Percentiles rank a stretch among this genome's conserved stretches.
These are phyloP conservation scores for Melaleuca alternifolia DNA, from an alignment of 345 rosid species.

Conservation along the genomic window DNA sequence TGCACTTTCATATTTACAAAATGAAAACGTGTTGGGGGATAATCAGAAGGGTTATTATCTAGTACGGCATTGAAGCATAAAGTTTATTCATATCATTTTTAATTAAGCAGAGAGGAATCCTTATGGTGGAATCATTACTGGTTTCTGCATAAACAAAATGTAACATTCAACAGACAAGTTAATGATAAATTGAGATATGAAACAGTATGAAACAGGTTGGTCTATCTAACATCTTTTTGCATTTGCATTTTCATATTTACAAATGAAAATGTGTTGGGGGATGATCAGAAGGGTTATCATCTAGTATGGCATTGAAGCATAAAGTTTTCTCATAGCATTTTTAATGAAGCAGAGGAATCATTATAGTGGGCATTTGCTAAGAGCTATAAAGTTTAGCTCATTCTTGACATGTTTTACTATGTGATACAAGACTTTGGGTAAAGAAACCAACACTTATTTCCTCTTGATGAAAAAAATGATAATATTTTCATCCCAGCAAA, in stretches of 20 bases:
- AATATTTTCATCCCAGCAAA: background rate
- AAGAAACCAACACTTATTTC: background rate
- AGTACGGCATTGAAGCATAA: background rate
- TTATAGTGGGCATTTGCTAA: background rate
- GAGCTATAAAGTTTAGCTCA: background rate
- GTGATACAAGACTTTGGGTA: background rate
- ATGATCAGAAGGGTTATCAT: background rate
- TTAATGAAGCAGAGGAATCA: background rate
- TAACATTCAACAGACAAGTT: background rate
- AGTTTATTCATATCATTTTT: background rate
- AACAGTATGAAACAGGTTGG: background rate
- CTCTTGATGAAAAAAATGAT: background rate
- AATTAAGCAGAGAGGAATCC: background rate
- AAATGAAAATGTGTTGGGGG: background rate
- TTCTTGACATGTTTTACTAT: background rate
- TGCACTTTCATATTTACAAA: background rate
- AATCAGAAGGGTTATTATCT: background rate
- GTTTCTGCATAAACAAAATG: constrained; percentile 23
- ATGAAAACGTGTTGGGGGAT: background rate
- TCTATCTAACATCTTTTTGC: background rate
- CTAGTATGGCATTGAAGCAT: background rate
- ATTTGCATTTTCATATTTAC: background rate
- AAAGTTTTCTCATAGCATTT: background rate
- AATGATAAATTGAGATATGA: background rate
- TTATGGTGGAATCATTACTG: constrained; percentile 4